phyloP scores from a whole-genome alignment of 1,284 basidiomycete genomes.

The Cryptococcus sp. region DNA sequence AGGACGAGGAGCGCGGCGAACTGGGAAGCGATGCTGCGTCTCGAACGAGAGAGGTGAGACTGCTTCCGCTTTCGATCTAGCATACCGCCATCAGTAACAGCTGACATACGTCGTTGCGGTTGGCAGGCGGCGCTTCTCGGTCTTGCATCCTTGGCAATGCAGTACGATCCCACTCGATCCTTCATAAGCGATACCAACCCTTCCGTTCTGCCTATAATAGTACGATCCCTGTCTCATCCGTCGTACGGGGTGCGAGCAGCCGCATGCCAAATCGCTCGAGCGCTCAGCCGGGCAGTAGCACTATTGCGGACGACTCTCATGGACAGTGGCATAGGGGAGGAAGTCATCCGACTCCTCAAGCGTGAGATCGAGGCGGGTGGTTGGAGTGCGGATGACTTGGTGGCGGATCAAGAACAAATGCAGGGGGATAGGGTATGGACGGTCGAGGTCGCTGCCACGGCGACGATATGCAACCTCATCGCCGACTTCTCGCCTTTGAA shows the following conservation, averaged over 20 bases:
- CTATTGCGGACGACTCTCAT: conserved; percentile 78
- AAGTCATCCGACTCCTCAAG: conserved; percentile 64
- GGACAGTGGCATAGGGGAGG: conserved; percentile 73
- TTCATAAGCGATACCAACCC: conserved; percentile 61
- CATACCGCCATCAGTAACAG: background rate
- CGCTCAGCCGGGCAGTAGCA: conserved; percentile 71
- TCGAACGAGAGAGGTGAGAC: conserved; percentile 64
- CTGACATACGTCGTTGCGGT: background rate
- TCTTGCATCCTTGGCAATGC: conserved; percentile 68
- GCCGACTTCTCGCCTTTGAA: conserved; percentile 82
- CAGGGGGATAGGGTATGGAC: conserved; percentile 63
- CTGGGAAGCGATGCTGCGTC: conserved; percentile 60
- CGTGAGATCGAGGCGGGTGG: conserved; percentile 32
- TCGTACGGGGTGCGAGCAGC: conserved; percentile 76
- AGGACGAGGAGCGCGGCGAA: conserved; percentile 62
- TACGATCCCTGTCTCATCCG: conserved; percentile 61
- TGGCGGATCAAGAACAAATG: conserved; percentile 43
- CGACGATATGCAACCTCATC: conserved; percentile 79
- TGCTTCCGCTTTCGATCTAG: conserved; percentile 8
- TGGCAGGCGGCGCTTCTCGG: conserved; percentile 67
- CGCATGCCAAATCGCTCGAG: conserved; percentile 80
- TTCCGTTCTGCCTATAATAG: conserved; percentile 60
- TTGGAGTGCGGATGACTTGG: conserved; percentile 6
- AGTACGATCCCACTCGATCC: conserved; percentile 68
- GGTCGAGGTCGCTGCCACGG: conserved; percentile 71